Base-by-base conservation (phyloP, 179 eudicot genomes). In the Vitellaria paradoxa region DNA sequence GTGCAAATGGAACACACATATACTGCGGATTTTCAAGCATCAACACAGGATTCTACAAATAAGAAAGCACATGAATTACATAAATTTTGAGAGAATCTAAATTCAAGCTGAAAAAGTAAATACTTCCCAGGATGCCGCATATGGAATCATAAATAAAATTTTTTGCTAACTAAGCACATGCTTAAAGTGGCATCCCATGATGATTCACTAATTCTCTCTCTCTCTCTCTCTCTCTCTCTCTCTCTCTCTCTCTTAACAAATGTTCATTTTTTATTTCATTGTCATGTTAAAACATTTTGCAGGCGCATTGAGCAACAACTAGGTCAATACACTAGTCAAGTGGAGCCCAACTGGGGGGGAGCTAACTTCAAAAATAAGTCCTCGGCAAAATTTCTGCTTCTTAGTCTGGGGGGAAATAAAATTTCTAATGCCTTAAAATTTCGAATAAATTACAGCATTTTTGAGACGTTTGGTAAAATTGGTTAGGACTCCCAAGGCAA, bases 91-190 rank as follows among this genome's bases (percentile, higher is more conserved):
- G 46, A 50, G 17, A 52, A 53, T 45, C 40, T 7, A 42, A 65
- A 24, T 64, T 68, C 42, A 69, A 23, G 66, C 20, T 37, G 21
- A 23, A 18, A 18, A 62, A 50, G 7, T 15, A 70, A 70, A 23
- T 50, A 67, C 17, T 40, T n/a, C 56, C 40, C 49, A 26, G 30
- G 24, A 21, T 8, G 47, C 23, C 17, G 63, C 9, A 4, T 1
- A 66, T 5, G 11, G 49, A n/a, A 42, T 45, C 10, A 24, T 6
- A 59, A 45, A 9, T 68, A 45, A 14, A 60, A 52, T 46, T 49
- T 70, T 65, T 57, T 17, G 10, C 12, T 49, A 40, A 50, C 21
- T 7, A 74, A 76, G 26, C 73, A 67, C 56, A 55, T 37, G 66
- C 62, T 56, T 55, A 62, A 45, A 74, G 42, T 40, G 21, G 18